These are phyloP conservation scores for Capronia americana DNA, from an alignment of 2,329 filamentous ascomycete genomes.

Conservation along the genomic window DNA sequence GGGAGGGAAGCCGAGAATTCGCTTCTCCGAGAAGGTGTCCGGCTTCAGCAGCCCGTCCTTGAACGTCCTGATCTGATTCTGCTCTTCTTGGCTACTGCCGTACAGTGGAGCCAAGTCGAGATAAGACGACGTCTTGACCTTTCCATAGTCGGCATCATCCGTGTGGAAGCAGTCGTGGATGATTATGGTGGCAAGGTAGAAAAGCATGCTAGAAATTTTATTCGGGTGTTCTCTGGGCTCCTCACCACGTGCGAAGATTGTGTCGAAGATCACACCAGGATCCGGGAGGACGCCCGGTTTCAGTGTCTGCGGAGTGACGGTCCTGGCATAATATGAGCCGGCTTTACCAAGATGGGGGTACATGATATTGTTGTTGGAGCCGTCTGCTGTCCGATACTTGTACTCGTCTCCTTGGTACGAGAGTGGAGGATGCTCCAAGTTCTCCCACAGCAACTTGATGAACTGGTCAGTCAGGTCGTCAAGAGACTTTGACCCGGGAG, in stretches of 20 bases:
- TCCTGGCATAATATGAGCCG: constrained; percentile 68
- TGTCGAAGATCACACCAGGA: constrained; percentile 68
- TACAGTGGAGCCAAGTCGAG: constrained; percentile 73
- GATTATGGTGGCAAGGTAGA: constrained; percentile 72
- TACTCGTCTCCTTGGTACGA: constrained; percentile 45
- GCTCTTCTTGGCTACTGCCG: constrained; percentile 65
- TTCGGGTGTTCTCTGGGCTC: constrained; percentile 64
- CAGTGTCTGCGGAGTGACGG: constrained; percentile 60
- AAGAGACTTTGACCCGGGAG: constrained; percentile 38
- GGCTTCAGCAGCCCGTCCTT: constrained; percentile 69
- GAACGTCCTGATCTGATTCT: constrained; percentile 65
- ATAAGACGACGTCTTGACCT: constrained; percentile 71
- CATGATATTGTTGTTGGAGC: constrained; percentile 57
- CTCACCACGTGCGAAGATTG: constrained; percentile 65
- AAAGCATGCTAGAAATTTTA: constrained; percentile 71
- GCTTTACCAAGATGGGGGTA: constrained; percentile 67
- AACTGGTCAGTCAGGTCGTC: constrained; percentile 41
- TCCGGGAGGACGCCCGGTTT: constrained; percentile 66
- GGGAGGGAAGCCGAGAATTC: constrained; percentile 67
- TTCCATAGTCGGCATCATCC: constrained; percentile 64
- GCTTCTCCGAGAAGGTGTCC: constrained; percentile 68
- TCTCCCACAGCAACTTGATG: constrained; percentile 44
- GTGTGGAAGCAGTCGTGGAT: constrained; percentile 67
- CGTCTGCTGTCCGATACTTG: constrained; percentile 45
- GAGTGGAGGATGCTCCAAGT: constrained; percentile 45